phyloP scores from a whole-genome alignment of 2,329 filamentous ascomycete genomes.

The Colletotrichum lindemuthianum region DNA sequence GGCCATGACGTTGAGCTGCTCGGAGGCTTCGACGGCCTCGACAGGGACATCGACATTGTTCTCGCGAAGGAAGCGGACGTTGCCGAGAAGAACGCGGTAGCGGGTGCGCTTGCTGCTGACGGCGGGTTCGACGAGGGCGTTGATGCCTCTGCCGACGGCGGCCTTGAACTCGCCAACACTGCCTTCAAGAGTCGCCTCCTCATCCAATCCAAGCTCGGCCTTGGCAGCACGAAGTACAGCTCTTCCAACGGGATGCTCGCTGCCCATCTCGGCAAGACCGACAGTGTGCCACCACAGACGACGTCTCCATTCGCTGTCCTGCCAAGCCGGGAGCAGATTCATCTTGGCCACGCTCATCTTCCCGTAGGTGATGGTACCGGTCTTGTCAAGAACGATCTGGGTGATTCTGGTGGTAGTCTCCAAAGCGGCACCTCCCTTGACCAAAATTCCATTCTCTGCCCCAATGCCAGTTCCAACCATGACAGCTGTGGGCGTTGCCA shows the following conservation, averaged over 20 bases:
- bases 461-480: slow-evolving; percentile 99
- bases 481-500: slow-evolving; percentile 95
- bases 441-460: slow-evolving; percentile 94
- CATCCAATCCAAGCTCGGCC: slow-evolving; percentile 75
- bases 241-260: slow-evolving; percentile 94
- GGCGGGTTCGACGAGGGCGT: slow-evolving; percentile 81
- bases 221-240: slow-evolving; percentile 84
- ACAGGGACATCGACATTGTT: slow-evolving; percentile 74
- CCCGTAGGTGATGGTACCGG: slow-evolving; percentile 91
- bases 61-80: slow-evolving; percentile 78
- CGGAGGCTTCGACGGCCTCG: slow-evolving; percentile 70
- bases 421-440: slow-evolving; percentile 93
- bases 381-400: slow-evolving; percentile 94
- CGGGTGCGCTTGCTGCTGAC: slow-evolving; percentile 73
- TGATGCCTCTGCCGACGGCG: slow-evolving; percentile 85
- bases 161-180: slow-evolving; percentile 87
- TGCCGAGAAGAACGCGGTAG: slow-evolving; percentile 86
- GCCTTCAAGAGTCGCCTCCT: slow-evolving; percentile 81
- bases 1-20: slow-evolving; percentile 63
- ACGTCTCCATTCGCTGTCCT: slow-evolving; percentile 71
- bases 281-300: slow-evolving; percentile 96
- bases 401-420: slow-evolving; percentile 92
- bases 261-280: slow-evolving; percentile 93
- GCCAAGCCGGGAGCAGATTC: slow-evolving; percentile 76
- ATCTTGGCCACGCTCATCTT: slow-evolving; percentile 91